phyloP scores from a whole-genome alignment of 768 basidiomycete genomes.

The Psilocybe cyanescens region DNA sequence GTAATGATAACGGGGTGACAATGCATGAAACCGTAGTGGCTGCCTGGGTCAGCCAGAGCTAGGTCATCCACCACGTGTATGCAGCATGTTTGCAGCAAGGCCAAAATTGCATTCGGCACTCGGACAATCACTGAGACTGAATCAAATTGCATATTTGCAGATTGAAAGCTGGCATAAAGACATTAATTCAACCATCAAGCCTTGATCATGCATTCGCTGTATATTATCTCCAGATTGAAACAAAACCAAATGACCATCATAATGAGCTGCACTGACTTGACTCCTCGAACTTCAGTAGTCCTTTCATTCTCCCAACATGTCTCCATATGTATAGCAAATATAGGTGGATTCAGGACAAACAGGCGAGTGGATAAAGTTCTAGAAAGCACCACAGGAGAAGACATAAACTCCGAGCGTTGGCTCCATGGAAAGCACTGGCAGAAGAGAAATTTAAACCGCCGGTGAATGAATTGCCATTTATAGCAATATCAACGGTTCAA shows the following conservation, averaged over 20 bases:
- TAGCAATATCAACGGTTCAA: background rate
- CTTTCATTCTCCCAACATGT: too few relatives aligned
- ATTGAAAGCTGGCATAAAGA: background rate
- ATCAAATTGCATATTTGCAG: background rate
- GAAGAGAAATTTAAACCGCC: background rate
- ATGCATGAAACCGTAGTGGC: constrained; percentile 7
- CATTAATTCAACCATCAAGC: background rate
- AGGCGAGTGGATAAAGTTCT: background rate
- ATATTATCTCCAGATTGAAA: too few relatives aligned
- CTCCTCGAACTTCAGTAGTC: too few relatives aligned
- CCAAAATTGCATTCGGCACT: background rate
- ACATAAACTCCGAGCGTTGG: background rate
- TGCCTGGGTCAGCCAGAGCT: constrained; percentile 7
- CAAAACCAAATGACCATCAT: too few relatives aligned
- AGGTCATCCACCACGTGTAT: constrained; percentile 37
- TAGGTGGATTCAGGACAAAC: too few relatives aligned
- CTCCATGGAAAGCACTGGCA: background rate
- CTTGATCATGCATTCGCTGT: too few relatives aligned
- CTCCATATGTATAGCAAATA: background rate
- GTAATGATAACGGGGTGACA: constrained; percentile 17
- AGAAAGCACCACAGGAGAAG: background rate
- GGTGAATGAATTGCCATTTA: background rate
- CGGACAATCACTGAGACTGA: background rate
- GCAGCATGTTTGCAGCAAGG: constrained; percentile 29
- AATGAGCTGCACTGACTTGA: too few relatives aligned